These are phyloP conservation scores for Kazachstania taianensis DNA, from an alignment of 805 yeast genomes.

Conservation along the genomic window DNA sequence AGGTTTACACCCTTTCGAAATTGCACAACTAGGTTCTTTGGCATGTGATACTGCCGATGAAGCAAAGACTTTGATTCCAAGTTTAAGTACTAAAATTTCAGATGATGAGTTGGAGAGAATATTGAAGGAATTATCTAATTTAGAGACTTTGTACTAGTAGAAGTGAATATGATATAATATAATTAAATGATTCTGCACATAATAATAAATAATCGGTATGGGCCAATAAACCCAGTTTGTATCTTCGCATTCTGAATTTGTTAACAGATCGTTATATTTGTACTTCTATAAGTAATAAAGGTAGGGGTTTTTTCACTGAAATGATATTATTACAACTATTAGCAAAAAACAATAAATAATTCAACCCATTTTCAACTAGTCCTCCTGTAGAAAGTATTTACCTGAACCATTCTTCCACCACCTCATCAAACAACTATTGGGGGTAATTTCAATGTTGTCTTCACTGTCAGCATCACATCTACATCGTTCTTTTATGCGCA, in stretches of 20 bases:
- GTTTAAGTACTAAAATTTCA: conserved; percentile 67
- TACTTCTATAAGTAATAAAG: not conserved
- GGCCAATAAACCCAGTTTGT: too few relatives aligned
- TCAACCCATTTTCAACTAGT: too few relatives aligned
- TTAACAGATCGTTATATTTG: too few relatives aligned
- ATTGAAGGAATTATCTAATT: conserved; percentile 72
- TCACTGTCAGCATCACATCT: conserved; percentile 44
- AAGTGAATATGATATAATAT: too few relatives aligned
- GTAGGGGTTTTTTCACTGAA: not conserved
- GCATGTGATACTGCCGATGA: conserved; percentile 96
- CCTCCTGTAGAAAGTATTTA: conserved; percentile 21
- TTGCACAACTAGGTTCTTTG: conserved; percentile 79
- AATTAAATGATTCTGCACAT: too few relatives aligned
- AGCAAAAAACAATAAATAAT: too few relatives aligned
- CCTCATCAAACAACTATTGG: conserved; percentile 54
- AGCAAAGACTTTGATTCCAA: conserved; percentile 88
- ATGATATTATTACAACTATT: not conserved
- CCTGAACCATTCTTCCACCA: conserved; percentile 74
- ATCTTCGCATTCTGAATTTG: too few relatives aligned
- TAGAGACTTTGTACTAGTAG: conserved; percentile 37
- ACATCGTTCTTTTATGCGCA: conserved; percentile 50
- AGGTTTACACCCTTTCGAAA: conserved; percentile 87
- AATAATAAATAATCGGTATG: too few relatives aligned
- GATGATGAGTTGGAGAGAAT: conserved; percentile 82
- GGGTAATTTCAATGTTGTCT: conserved; percentile 32